Base-by-base conservation (phyloP, 2,329 filamentous ascomycete species). In the Metarhizium robertsii region DNA sequence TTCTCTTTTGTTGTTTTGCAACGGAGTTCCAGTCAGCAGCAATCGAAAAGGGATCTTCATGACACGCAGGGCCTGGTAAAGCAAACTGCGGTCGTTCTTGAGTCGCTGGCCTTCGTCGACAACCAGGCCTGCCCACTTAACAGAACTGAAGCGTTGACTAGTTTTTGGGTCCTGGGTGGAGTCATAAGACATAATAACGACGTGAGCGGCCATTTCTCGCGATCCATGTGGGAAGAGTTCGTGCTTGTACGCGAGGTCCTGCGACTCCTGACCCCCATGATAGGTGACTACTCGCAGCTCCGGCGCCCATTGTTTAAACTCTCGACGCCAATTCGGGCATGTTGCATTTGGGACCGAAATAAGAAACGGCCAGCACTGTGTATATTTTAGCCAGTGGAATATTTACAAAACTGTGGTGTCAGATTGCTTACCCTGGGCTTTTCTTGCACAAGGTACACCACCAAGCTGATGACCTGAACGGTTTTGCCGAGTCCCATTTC, bases 401-500 rank as follows among this genome's bases (percentile, higher is more conserved):
- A 7, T 14, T 14, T 45, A 16, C 13, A 40, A 16, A 40, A 4
- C 34, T 36, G 34, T 11, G 13, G 20, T 10, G 18, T 25, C 62
- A 11, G 10, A n/a, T 48, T 48, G 25, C 45, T 61, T 65, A 72
- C 72, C 61, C 81, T 75, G 6, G 83, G 83, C n/a, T 71, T 71
- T 53, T 85, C 79, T 58, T 87, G 79, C 29, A 87, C 78, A 42
- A 97, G 72, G 0, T 86, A 85, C 1, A 88, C 84, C 58, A 97
- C 79, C 59, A 96, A 81, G 2, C 86, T 83, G 58, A 97, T 88
- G 53, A 96, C 85, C 67, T 99, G 94, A 36, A 99, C 90, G 0
- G 94, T 99, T 74, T 99, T 99, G 36, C 94, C 94, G 2, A 99
- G 81, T 45, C 94, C 94, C 94, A 99, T 99, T 67, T 99, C 94